These are phyloP conservation scores for Coccomyxa subellipsoidea DNA, from an alignment of 163 green algal genomes.

Conservation along the genomic window DNA sequence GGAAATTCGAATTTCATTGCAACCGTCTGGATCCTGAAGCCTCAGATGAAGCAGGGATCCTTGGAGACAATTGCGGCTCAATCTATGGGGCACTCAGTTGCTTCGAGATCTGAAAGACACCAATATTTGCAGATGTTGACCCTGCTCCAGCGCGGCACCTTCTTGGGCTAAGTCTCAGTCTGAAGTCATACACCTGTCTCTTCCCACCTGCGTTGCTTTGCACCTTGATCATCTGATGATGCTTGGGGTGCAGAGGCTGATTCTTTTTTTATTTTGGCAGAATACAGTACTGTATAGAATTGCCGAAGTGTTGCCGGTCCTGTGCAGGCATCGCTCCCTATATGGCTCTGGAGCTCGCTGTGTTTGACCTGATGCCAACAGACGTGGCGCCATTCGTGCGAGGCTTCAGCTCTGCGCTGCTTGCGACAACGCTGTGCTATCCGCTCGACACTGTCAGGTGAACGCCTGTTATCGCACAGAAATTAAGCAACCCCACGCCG, in stretches of 20 bases:
- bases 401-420: constrained; percentile 64
- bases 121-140: not conserved
- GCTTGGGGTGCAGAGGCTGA: no score
- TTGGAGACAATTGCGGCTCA: not conserved
- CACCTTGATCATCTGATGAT: not conserved
- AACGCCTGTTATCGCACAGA: not conserved
- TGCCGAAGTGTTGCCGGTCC: not conserved
- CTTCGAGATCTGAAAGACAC: not conserved
- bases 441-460: constrained; percentile 75
- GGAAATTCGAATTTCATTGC: no score
- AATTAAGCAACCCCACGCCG: not conserved
- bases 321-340: constrained; percentile 79
- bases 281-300: not conserved
- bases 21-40: no score
- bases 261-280: no score
- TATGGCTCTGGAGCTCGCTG: constrained; percentile 77
- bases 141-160: no score
- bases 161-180: not conserved
- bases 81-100: no score
- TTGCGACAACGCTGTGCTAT: constrained; percentile 79
- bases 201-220: not conserved
- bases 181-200: not conserved
- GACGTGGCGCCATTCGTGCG: constrained; percentile 55
- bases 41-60: not conserved
- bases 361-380: constrained; percentile 64